A percentile compares a stretch with the other conserved stretches of the same genome.
phyloP scores from a whole-genome alignment of 164 flowering plant species.

The Houttuynia cordata region DNA sequence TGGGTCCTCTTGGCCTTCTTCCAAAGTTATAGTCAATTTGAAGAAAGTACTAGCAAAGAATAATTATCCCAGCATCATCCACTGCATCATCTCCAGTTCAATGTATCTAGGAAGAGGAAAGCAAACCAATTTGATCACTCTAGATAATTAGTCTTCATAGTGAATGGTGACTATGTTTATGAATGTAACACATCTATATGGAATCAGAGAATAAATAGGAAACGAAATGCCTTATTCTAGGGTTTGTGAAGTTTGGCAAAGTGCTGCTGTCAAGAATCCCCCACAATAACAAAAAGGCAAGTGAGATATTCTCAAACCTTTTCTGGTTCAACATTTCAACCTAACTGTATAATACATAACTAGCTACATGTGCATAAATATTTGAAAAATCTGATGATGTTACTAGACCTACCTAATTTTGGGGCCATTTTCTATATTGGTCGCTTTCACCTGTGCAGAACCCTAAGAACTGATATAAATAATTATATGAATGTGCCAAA shows the following conservation, averaged over 20 bases:
- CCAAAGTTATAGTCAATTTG: no score
- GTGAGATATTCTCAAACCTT: neutral
- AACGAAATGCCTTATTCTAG: neutral
- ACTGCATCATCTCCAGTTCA: no score
- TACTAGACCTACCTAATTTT: neutral
- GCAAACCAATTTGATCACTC: no score
- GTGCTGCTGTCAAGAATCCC: slow-evolving; percentile 1
- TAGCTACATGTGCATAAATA: neutral
- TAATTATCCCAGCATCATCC: no score
- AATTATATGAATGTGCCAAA: neutral
- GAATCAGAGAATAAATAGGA: neutral
- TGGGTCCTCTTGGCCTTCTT: no score
- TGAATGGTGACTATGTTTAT: no score
- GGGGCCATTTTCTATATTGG: neutral
- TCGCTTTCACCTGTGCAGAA: neutral
- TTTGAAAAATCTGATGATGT: neutral
- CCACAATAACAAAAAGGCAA: neutral
- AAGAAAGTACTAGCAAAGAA: no score
- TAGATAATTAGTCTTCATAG: no score
- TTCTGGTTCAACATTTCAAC: neutral
- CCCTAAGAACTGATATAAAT: neutral
- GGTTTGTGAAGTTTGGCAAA: slow-evolving; percentile 1
- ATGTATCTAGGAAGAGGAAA: no score
- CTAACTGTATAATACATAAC: neutral
- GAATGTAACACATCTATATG: no score